These are phyloP conservation scores for Alternaria solani DNA, from an alignment of 2,329 filamentous ascomycete genomes.

Conservation along the genomic window DNA sequence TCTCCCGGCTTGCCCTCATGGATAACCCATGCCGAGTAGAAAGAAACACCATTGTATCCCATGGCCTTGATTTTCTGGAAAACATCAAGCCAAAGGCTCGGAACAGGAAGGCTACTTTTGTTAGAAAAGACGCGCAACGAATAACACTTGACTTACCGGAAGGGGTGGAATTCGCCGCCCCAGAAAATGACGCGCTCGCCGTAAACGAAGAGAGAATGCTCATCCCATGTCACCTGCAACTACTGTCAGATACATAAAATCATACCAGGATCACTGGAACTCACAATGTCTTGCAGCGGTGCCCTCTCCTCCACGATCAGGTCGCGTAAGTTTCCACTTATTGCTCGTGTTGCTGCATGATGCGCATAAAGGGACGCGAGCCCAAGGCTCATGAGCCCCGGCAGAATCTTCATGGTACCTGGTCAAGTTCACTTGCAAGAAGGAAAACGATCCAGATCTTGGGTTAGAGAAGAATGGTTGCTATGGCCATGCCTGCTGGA, in stretches of 20 bases:
- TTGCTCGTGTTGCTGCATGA: background rate
- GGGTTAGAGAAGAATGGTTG: background rate
- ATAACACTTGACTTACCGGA: constrained; percentile 49
- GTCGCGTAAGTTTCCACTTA: background rate
- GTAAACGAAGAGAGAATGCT: constrained; percentile 72
- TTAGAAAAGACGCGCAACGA: background rate
- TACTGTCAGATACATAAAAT: background rate
- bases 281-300: constrained; percentile 62
- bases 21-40: constrained; percentile 79
- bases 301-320: background rate
- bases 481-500: background rate
- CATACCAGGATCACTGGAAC: constrained; percentile 18
- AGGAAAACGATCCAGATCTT: background rate
- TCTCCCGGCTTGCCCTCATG: constrained; percentile 74
- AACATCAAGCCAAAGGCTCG: constrained; percentile 71
- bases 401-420: background rate
- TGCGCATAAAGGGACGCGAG: background rate
- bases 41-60: constrained; percentile 79
- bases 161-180: constrained; percentile 76
- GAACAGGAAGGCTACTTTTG: constrained; percentile 61
- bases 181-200: constrained; percentile 75
- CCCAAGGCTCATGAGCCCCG: background rate
- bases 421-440: background rate
- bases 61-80: constrained; percentile 83
- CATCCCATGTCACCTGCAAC: constrained; percentile 69